These are phyloP conservation scores for Ophiostoma ips DNA, from an alignment of 2,329 filamentous ascomycete species.

Conservation along the genomic window DNA sequence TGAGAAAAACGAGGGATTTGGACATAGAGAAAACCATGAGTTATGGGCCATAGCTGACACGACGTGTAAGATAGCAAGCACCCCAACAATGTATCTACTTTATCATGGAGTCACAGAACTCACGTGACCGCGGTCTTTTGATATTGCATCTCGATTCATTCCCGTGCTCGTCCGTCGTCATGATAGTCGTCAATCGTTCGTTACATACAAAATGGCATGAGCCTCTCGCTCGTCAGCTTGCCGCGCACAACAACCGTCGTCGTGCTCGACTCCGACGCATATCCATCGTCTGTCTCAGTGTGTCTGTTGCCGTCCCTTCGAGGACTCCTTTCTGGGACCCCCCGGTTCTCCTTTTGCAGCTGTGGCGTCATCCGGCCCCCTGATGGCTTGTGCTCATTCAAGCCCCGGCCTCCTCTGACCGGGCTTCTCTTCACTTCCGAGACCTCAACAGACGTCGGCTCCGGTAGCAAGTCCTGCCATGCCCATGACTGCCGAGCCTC, in stretches of 20 bases:
- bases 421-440: neutral
- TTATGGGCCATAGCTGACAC: neutral
- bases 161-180: neutral
- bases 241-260: constrained; percentile 6
- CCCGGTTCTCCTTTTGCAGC: neutral
- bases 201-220: constrained; percentile 5
- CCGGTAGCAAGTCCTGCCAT: constrained; percentile 1
- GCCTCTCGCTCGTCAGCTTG: constrained; percentile 1
- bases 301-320: neutral
- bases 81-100: constrained; percentile 3
- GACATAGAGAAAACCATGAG: neutral
- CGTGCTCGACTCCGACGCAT: constrained; percentile 5
- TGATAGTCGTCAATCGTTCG: neutral
- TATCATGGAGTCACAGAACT: neutral
- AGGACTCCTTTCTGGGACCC: neutral
- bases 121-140: no score
- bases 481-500: neutral
- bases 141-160: neutral
- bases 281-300: constrained; percentile 2
- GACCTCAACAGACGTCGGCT: neutral
- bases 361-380: no score
- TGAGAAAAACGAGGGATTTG: neutral
- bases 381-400: no score
- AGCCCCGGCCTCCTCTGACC: neutral
- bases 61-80: constrained; percentile 7